Conservation (phyloP, 768 basidiomycete species). For the Russula brevipes region DNA sequence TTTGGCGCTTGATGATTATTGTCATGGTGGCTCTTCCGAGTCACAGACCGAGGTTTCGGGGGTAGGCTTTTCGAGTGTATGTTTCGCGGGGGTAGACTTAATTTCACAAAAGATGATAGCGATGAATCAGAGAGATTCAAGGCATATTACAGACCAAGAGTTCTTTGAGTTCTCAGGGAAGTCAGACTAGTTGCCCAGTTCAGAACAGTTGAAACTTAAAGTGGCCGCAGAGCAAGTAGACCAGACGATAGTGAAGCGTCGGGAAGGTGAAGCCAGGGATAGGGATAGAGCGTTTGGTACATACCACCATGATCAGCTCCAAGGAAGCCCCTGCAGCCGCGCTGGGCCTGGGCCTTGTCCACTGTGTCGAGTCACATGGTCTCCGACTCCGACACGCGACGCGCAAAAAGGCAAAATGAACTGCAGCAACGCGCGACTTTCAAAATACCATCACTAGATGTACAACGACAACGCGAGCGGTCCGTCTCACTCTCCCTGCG, state of each 20-base stretch:
- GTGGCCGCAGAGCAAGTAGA: neutral
- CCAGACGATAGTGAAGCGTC: neutral
- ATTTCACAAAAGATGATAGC: neutral
- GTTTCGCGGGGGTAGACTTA: neutral
- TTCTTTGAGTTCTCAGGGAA: neutral
- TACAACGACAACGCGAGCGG: constrained; percentile 26
- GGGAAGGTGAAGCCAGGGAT: neutral
- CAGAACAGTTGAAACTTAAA: neutral
- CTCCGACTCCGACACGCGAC: neutral
- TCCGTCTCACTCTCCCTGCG: neutral
- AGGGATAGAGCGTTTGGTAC: too few relatives aligned
- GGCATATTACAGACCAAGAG: neutral
- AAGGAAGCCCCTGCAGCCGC: too few relatives aligned
- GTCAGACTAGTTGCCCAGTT: constrained; percentile 1
- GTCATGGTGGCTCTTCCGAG: neutral
- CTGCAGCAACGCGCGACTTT: neutral
- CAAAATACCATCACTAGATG: constrained; percentile 3
- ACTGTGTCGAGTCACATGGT: too few relatives aligned
- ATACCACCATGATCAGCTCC: too few relatives aligned
- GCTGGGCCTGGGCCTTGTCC: too few relatives aligned
- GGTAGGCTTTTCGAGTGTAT: neutral
- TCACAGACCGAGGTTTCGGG: too few relatives aligned
- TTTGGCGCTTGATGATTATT: neutral
- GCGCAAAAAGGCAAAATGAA: constrained; percentile 1
- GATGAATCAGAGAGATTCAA: neutral